Evolutionary conservation across 2,329 filamentous ascomycete species (phyloP).

Genomic region (Bipolaris cookei): DNA sequence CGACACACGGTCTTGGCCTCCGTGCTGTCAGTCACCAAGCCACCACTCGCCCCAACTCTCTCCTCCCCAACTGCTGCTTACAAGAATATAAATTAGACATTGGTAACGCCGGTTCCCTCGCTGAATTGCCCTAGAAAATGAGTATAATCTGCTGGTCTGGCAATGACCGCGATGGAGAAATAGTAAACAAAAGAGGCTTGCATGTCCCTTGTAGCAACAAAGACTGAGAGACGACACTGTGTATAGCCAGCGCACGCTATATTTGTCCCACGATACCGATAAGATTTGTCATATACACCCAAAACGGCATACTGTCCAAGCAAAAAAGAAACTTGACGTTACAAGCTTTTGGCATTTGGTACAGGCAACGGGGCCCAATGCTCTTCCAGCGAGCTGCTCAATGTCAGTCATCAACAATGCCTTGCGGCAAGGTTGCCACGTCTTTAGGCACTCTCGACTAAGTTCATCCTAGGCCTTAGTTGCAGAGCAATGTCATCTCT

Average conservation of each 20-base stretch:
- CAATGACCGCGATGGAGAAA: conserved; percentile 24
- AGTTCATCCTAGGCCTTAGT: conserved; percentile 63
- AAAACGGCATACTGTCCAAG: conserved; percentile 16
- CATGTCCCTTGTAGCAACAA: conserved; percentile 14
- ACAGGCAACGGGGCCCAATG: conserved; percentile 20
- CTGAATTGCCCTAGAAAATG: conserved; percentile 27
- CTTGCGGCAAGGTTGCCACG: conserved; percentile 7
- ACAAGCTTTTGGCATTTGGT: conserved; percentile 32
- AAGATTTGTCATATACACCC: conserved; percentile 39
- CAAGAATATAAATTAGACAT: conserved; percentile 35
- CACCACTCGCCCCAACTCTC: conserved; percentile 2
- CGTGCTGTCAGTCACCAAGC: conserved; percentile 5
- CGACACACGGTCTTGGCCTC: conserved; percentile 1
- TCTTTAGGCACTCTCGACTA: conserved; percentile 47
- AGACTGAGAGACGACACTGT: conserved; percentile 7
- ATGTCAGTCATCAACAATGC: conserved; percentile 19
- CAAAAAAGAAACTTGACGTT: conserved; percentile 20
- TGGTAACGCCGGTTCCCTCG: conserved; percentile 25
- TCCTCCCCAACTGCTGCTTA: neutral
- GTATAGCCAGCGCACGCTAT: conserved; percentile 32
- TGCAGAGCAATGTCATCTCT: conserved; percentile 68
- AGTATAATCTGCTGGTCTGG: conserved; percentile 23
- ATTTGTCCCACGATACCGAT: conserved; percentile 38
- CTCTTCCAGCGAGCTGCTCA: conserved; percentile 44
- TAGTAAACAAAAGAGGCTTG: conserved; percentile 14